phyloP scores from a whole-genome alignment of 2,329 filamentous ascomycete species.

The Fusarium sp. region DNA sequence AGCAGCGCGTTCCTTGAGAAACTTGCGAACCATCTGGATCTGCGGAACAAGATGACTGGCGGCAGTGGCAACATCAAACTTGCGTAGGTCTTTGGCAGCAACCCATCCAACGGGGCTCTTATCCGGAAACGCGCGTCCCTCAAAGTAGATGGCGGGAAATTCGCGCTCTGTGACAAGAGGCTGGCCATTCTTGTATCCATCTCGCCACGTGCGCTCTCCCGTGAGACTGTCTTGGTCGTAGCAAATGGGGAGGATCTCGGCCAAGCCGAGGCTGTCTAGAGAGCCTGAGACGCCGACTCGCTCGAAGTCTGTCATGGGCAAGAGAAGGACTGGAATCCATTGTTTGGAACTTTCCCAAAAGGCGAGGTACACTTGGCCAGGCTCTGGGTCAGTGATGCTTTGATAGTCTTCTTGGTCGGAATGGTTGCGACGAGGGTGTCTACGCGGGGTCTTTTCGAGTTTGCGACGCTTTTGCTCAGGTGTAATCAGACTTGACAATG shows the following conservation, averaged over 20 bases:
- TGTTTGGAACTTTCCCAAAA: conserved; percentile 3
- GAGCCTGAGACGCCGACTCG: background rate
- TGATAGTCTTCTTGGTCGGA: background rate
- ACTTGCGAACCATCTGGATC: background rate
- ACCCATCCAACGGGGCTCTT: conserved; percentile 38
- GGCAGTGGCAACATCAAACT: background rate
- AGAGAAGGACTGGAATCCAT: conserved; percentile 1
- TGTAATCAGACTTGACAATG: background rate
- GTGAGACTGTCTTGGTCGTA: background rate
- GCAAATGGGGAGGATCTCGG: background rate
- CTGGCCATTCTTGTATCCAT: conserved; percentile 19
- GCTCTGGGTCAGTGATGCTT: background rate
- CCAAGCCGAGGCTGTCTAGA: background rate
- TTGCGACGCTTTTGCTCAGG: background rate
- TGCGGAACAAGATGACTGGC: conserved; percentile 6
- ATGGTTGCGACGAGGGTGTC: background rate
- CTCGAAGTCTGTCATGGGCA: conserved; percentile 3
- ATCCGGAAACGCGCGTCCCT: conserved; percentile 29
- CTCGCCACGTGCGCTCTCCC: conserved; percentile 7
- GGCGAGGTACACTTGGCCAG: background rate
- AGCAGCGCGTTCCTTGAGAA: background rate
- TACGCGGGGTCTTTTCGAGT: background rate
- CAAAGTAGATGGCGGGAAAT: conserved; percentile 39
- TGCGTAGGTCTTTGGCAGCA: conserved; percentile 1
- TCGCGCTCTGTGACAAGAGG: conserved; percentile 15